Base-by-base conservation (phyloP, 2,329 filamentous ascomycete genomes). In the Trichophaea hybrida region DNA sequence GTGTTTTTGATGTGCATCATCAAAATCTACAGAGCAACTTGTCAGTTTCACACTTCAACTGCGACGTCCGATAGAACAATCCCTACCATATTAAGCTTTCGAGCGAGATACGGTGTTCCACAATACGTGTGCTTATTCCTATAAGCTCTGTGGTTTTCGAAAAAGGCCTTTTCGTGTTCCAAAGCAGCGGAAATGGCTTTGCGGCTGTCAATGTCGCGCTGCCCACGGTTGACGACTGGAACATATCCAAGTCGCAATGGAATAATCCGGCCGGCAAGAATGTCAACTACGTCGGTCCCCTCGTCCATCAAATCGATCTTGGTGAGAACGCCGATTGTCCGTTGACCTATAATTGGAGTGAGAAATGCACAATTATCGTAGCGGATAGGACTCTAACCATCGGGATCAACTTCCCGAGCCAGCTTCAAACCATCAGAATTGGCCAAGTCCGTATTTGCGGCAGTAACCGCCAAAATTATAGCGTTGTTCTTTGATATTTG, bases 1-100 rank as follows among this genome's bases (percentile, higher is more conserved):
- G 93, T 98, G 76, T 98, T 91, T 76, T 98, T 98, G 78, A 98
- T 98, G 77, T 98, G 93, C 93, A 98, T 98, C 91, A 98, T 97
- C 68, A 98, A 80, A 71, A 98, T 97, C 79, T 81, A 69, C 12
- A 54, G 35, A 35, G 33, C 40, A 57, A 73, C 24, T 65, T 73
- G 71, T 64, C 24, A 51, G 37, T 24, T 38, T 53, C 15, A 24
- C n/a, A 43, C 31, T 35, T 37, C 34, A 34, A 35, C 33, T n/a
- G 31, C 24, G 32, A 33, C 12, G 12, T 17, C 12, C 32, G n/a
- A 15, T 24, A 12, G 15, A 17, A 35, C 32, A 31, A 1, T 43
- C 67, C 74, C 35, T 71, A 81, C 79, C 69, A 98, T 78, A 75
- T 98, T 98, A 62, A 98, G 81, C 75, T 98, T 98, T 68, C 91